These are phyloP conservation scores for Clitoria ternatea DNA, from an alignment of 306 rosid genomes.

Conservation along the genomic window DNA sequence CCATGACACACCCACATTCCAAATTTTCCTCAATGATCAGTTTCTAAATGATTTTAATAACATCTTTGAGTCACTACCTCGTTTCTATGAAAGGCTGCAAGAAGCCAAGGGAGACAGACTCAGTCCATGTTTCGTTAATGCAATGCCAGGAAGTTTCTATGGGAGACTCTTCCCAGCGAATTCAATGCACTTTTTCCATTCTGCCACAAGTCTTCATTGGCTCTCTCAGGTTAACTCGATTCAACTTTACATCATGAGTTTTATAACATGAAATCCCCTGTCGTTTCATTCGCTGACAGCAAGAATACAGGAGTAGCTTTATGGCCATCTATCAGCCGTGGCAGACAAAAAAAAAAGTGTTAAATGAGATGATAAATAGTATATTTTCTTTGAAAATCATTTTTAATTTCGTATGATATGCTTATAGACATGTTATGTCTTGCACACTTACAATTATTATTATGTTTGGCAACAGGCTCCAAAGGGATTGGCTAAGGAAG, in stretches of 20 bases:
- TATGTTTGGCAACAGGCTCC: slow-evolving; percentile 20
- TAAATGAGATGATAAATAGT: too few species aligned
- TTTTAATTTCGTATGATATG: too few species aligned
- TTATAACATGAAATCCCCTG: too few species aligned
- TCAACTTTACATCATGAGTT: too few species aligned
- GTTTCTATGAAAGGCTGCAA: slow-evolving; percentile 19
- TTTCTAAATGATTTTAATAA: slow-evolving; percentile 26
- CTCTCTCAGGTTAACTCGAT: slow-evolving; percentile 30
- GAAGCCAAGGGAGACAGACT: background rate
- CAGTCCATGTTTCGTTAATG: slow-evolving; percentile 37
- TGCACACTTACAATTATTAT: too few species aligned
- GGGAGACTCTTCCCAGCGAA: slow-evolving; percentile 48
- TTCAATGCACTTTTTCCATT: slow-evolving; percentile 41
- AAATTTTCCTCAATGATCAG: slow-evolving; percentile 27
- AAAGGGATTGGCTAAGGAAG: slow-evolving; percentile 3
- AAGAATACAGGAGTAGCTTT: too few species aligned
- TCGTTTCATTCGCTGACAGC: too few species aligned
- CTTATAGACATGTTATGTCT: too few species aligned
- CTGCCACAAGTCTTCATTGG: slow-evolving; percentile 46
- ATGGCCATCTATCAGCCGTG: too few species aligned
- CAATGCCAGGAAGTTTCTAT: slow-evolving; percentile 48
- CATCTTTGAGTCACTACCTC: slow-evolving; percentile 33
- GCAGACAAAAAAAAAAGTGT: too few species aligned
- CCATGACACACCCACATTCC: background rate
- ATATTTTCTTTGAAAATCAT: too few species aligned